Evolutionary conservation across 192 early-diverging fungal species (phyloP).

Genomic region (Allomyces javanicus): DNA sequence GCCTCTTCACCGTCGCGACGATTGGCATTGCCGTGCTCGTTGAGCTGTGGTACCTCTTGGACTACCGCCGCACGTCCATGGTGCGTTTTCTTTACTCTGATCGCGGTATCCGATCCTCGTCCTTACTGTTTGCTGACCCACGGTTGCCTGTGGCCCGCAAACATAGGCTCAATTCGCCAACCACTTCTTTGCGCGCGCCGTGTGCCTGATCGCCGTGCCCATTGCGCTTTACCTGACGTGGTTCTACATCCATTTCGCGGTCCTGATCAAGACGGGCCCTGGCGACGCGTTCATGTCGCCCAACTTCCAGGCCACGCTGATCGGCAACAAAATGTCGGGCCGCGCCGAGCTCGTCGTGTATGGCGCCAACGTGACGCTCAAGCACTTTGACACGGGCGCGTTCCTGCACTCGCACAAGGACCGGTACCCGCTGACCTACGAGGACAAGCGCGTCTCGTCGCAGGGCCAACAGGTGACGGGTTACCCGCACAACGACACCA

Average conservation of each 20-base stretch:
- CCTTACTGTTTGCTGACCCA: not conserved
- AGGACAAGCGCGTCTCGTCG: slow-evolving; percentile 72
- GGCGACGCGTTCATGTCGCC: slow-evolving; percentile 87
- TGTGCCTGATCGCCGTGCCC: slow-evolving; percentile 69
- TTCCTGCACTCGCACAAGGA: slow-evolving; percentile 62
- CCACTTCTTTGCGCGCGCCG: slow-evolving; percentile 69
- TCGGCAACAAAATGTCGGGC: slow-evolving; percentile 43
- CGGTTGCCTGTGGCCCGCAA: not conserved
- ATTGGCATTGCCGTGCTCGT: slow-evolving; percentile 64
- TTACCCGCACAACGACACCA: slow-evolving; percentile 60
- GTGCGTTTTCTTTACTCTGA: slow-evolving; percentile 3
- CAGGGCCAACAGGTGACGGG: slow-evolving; percentile 69
- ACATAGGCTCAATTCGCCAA: slow-evolving; percentile 35
- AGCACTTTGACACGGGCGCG: slow-evolving; percentile 50
- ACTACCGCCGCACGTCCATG: slow-evolving; percentile 57
- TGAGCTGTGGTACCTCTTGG: slow-evolving; percentile 85
- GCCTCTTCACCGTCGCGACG: slow-evolving; percentile 63
- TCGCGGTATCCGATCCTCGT: too few species aligned
- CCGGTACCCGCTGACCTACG: slow-evolving; percentile 74
- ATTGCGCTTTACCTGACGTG: slow-evolving; percentile 54
- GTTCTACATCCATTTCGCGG: slow-evolving; percentile 83
- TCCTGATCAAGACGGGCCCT: slow-evolving; percentile 59
- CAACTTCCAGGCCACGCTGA: slow-evolving; percentile 64
- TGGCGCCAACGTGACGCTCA: slow-evolving; percentile 54
- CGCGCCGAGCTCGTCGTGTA: slow-evolving; percentile 44